phyloP scores from a whole-genome alignment of 2,329 filamentous ascomycete genomes.

The Colletotrichum kahawae region DNA sequence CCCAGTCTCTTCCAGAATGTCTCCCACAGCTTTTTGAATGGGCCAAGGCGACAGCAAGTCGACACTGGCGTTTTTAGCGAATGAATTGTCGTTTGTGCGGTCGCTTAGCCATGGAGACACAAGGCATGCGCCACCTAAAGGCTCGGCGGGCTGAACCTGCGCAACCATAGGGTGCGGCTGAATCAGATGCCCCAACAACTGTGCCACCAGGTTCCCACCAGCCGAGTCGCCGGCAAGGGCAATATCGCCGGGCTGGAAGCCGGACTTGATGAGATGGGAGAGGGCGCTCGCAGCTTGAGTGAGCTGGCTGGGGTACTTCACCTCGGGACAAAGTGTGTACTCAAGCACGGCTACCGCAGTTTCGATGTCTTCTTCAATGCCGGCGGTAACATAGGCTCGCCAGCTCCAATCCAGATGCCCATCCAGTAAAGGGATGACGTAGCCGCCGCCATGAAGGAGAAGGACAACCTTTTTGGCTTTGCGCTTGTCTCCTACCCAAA shows the following conservation, averaged over 20 bases:
- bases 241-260: neutral
- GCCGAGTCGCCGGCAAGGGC: neutral
- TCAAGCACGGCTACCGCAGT: neutral
- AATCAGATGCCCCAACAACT: neutral
- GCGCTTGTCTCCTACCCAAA: neutral
- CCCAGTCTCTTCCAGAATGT: neutral
- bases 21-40: neutral
- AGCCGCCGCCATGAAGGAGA: neutral
- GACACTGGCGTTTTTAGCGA: neutral
- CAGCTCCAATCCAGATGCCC: neutral
- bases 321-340: neutral
- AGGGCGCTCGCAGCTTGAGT: neutral
- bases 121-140: neutral
- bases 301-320: neutral
- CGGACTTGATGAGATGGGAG: neutral
- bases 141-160: neutral
- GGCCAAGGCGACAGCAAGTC: neutral
- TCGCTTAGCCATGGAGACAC: neutral
- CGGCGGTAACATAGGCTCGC: neutral
- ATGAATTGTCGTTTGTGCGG: neutral
- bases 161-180: neutral
- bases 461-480: neutral
- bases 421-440: neutral
- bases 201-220: neutral
- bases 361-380: neutral